phyloP scores from a whole-genome alignment of 2,329 filamentous ascomycete species.

The Colletotrichum godetiae region DNA sequence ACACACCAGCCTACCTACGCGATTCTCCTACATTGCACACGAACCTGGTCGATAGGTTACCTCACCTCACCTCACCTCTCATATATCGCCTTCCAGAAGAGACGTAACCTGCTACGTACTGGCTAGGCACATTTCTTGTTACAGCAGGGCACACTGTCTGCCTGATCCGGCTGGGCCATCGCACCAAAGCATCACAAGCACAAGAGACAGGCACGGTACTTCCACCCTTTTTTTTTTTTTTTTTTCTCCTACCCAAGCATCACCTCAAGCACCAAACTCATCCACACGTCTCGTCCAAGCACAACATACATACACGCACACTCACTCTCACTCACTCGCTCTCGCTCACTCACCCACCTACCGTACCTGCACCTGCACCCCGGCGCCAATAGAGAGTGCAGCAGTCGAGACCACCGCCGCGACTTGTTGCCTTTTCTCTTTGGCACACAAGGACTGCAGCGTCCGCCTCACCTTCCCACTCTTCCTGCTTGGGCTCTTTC shows the following conservation, averaged over 20 bases:
- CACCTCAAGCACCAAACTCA: too few relatives aligned
- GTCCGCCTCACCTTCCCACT: neutral
- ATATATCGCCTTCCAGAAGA: neutral
- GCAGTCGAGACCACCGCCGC: neutral
- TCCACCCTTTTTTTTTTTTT: neutral
- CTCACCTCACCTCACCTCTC: neutral
- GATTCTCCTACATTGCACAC: neutral
- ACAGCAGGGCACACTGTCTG: neutral
- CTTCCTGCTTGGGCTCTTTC: too few relatives aligned
- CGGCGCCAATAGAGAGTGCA: constrained; percentile 30
- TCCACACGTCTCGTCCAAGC: neutral
- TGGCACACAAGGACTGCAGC: neutral
- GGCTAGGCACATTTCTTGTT: neutral
- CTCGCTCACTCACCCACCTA: neutral
- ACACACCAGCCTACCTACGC: neutral
- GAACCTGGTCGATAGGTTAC: neutral
- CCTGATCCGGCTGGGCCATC: neutral
- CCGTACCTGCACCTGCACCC: neutral
- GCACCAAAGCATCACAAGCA: neutral
- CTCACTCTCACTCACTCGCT: neutral
- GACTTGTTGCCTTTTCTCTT: constrained; percentile 7
- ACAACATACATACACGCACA: neutral
- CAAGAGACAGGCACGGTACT: constrained; percentile 10
- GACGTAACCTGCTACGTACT: neutral
- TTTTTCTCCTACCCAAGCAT: neutral